Evolutionary conservation across 345 rosid genomes (phyloP).

Genomic region (Hibiscus mutabilis): DNA sequence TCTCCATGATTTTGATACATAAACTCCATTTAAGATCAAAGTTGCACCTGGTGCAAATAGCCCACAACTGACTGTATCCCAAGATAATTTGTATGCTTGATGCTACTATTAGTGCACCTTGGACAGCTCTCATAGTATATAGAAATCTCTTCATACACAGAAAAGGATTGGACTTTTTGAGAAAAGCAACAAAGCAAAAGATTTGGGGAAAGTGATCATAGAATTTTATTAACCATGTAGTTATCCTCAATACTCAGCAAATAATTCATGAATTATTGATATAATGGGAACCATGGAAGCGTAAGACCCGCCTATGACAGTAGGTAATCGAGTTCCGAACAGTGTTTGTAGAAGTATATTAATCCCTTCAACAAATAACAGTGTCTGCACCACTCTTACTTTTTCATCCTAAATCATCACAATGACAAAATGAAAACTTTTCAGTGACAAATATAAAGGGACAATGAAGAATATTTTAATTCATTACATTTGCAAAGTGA

Average conservation of each 20-base stretch:
- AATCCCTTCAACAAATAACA: slow-evolving; percentile 83
- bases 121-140: slow-evolving; percentile 94
- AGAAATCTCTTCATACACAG: slow-evolving; percentile 58
- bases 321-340: slow-evolving; percentile 87
- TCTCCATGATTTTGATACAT: not conserved
- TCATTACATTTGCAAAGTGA: not conserved
- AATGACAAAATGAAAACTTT: not conserved
- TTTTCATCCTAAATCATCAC: slow-evolving; percentile 62
- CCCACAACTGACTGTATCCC: slow-evolving; percentile 97
- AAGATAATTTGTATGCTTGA: slow-evolving; percentile 91
- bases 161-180: not conserved
- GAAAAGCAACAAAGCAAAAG: slow-evolving; percentile 13
- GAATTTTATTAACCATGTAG: slow-evolving; percentile 58
- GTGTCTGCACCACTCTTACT: slow-evolving; percentile 89
- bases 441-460: not conserved
- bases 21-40: not conserved
- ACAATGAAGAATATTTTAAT: not conserved
- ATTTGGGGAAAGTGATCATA: not conserved
- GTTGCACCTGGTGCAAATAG: slow-evolving; percentile 79
- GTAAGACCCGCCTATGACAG: slow-evolving; percentile 94
- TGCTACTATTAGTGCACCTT: slow-evolving; percentile 93
- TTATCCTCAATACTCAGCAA: slow-evolving; percentile 60
- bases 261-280: slow-evolving; percentile 76
- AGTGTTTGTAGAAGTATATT: slow-evolving; percentile 87
- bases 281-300: slow-evolving; percentile 96